phyloP scores from a whole-genome alignment of 116 monocot species.

The Cymodocea nodosa region DNA sequence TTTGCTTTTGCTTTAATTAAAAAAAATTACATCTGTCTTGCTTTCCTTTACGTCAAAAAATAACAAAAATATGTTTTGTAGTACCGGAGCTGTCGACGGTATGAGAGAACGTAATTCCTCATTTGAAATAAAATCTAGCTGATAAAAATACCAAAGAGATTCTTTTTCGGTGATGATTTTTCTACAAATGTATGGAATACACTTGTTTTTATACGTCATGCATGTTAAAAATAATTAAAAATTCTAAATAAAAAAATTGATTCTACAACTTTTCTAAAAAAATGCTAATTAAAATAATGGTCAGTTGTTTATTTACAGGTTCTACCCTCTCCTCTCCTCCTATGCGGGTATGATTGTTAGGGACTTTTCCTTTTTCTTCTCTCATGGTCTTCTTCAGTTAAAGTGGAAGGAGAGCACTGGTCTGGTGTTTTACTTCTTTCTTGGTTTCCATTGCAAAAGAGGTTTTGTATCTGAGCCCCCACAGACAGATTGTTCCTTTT shows the following conservation, averaged over 20 bases:
- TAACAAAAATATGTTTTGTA: background rate
- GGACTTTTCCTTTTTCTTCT: slow-evolving; percentile 39
- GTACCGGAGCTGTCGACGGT: background rate
- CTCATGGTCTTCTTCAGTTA: slow-evolving; percentile 45
- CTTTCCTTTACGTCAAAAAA: slow-evolving; percentile 2
- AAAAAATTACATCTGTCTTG: slow-evolving; percentile 1
- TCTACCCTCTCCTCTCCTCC: slow-evolving; percentile 15
- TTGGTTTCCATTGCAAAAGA: slow-evolving; percentile 7
- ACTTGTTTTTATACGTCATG: too few species aligned
- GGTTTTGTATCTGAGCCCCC: slow-evolving; percentile 13
- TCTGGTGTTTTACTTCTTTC: slow-evolving; percentile 12
- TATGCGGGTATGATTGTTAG: slow-evolving; percentile 15
- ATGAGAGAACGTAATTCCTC: too few species aligned
- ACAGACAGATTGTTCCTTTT: slow-evolving; percentile 4
- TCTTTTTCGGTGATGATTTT: too few species aligned
- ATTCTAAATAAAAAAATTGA: too few species aligned
- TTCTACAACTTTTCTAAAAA: too few species aligned
- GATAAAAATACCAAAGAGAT: too few species aligned
- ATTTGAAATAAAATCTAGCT: too few species aligned
- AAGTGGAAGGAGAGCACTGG: slow-evolving; percentile 23
- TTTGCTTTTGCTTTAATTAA: slow-evolving; percentile 45
- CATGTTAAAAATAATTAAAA: too few species aligned
- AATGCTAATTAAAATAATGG: too few species aligned
- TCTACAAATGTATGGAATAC: too few species aligned
- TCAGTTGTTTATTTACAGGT: too few species aligned